These are phyloP conservation scores for Solanum chacoense DNA, from an alignment of 305 asterid genomes.

Conservation along the genomic window DNA sequence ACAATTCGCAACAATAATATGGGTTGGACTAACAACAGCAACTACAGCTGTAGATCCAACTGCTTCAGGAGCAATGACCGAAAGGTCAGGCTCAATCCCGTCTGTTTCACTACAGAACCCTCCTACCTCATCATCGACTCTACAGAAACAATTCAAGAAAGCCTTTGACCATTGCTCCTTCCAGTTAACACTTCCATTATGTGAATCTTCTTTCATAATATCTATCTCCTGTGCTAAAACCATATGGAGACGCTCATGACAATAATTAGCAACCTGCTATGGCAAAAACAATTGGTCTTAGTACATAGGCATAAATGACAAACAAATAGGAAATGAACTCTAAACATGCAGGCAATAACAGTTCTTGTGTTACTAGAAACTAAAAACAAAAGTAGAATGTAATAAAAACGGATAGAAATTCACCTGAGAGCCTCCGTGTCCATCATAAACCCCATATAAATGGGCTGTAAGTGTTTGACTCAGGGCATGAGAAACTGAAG, in stretches of 20 bases:
- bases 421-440: constrained; percentile 90
- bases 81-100: constrained; percentile 1
- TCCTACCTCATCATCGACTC: constrained; percentile 68
- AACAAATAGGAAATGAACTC: not conserved
- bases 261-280: constrained; percentile 72
- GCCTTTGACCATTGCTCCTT: constrained; percentile 50
- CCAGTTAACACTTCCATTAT: constrained; percentile 16
- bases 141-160: constrained; percentile 45
- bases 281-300: not conserved
- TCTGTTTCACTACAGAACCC: constrained; percentile 23
- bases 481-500: constrained; percentile 17
- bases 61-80: constrained; percentile 63
- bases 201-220: constrained; percentile 21
- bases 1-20: constrained; percentile 74
- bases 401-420: not conserved
- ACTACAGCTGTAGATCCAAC: constrained; percentile 87
- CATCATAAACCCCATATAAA: constrained; percentile 75
- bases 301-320: not conserved
- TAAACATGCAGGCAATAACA: not conserved
- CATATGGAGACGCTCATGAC: constrained; percentile 54
- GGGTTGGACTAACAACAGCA: constrained; percentile 54
- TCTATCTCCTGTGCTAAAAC: constrained; percentile 60
- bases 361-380: not conserved
- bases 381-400: not conserved
- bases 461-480: constrained; percentile 41